Evolutionary conservation across 306 rosid genomes (phyloP), one percentile per base, ranked within the genome.

Genomic region (Rubus idaeus): DNA sequence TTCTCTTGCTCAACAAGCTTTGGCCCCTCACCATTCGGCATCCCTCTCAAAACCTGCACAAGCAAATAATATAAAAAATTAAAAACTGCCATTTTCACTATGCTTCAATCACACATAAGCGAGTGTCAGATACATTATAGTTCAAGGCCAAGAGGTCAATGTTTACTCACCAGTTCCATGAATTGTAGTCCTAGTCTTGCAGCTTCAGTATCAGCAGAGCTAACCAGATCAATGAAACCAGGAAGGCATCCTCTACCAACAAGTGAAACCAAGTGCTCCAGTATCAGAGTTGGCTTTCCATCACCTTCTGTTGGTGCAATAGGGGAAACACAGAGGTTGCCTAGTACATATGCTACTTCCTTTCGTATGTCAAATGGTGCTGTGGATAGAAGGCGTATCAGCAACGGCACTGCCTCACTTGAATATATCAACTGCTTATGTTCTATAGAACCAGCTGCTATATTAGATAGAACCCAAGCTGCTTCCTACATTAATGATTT

Each of bases 151-250:
- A 20, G 10, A 47, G 67, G 11, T 16, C 8, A n/a, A 26, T 17
- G 70, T 83, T 81, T 68, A 75, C 95, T 86, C 76, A 92, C 99
- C 91, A 96, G 78, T 82, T 96, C 98, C 55, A 85, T 82, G 87
- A 96, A 96, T 80, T 92, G 98, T 58, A 96, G 92, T 71, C 98
- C 98, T 21, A 96, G 86, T 84, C 87, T 90, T 70, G 97, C 99
- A 81, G 98, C 93, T 85, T 91, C 99, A 6, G 80, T 86, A 79
- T 96, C 99, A 14, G 87, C 94, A 51, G 93, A 96, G 74, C 97
- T 86, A 57, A 96, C 88, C 86, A 96, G 86, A 80, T 91, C 97
- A 69, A 89, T 77, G 78, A 91, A 96, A 77, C 99, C 96, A 44
- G 89, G 83, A 68, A 96, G 90, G 85, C 96, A 92, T 75, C 97